Conservation (phyloP, 352 stramenopile genomes). For the Globisporangium okanoganense region DNA sequence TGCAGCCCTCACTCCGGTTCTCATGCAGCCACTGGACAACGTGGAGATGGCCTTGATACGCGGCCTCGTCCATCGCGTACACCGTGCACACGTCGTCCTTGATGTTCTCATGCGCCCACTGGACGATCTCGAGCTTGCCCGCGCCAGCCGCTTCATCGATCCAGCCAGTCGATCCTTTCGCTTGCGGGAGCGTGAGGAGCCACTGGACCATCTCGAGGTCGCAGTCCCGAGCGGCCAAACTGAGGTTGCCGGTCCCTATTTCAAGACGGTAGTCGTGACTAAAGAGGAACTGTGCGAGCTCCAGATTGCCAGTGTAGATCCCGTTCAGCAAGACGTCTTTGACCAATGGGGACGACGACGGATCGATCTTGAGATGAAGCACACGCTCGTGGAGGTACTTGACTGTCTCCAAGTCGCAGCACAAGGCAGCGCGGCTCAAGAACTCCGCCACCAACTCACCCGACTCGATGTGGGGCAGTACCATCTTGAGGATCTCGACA, state of each 20-base stretch:
- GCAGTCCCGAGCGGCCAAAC: neutral
- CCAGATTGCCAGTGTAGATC: neutral
- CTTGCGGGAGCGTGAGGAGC: neutral
- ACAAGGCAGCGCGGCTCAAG: neutral
- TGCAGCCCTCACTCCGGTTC: too few species aligned
- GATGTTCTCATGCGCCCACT: neutral
- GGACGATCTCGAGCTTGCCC: neutral
- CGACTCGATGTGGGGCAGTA: constrained; percentile 1
- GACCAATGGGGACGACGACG: neutral
- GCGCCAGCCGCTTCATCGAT: neutral
- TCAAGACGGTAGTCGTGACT: neutral
- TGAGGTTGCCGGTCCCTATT: neutral
- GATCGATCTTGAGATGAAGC: too few species aligned
- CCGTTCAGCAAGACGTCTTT: neutral
- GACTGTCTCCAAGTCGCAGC: neutral
- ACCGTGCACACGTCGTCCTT: too few species aligned
- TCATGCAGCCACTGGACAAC: too few species aligned
- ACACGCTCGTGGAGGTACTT: constrained; percentile 6
- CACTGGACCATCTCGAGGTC: neutral
- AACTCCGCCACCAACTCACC: neutral
- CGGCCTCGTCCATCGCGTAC: too few species aligned
- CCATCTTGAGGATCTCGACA: neutral
- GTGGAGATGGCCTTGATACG: too few species aligned
- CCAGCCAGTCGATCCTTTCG: neutral
- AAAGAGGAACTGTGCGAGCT: neutral